Percentiles rank a stretch among this genome's conserved stretches.
Conservation (phyloP, 2,329 filamentous ascomycete species). For the Ciborinia camelliae region DNA sequence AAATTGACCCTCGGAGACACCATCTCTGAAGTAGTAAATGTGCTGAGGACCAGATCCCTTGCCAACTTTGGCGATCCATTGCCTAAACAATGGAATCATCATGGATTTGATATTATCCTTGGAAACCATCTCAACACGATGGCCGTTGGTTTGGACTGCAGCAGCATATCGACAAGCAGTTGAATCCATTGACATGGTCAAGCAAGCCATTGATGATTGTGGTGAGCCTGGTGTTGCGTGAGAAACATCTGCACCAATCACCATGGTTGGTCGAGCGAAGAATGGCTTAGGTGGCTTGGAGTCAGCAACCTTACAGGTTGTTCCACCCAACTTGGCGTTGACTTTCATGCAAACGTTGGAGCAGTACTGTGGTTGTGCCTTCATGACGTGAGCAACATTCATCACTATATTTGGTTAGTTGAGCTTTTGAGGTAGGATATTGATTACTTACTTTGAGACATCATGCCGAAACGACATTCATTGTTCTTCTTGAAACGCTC, state of each 20-base stretch:
- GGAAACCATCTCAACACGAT: slow-evolving; percentile 74
- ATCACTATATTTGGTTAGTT: slow-evolving; percentile 49
- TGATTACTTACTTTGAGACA: slow-evolving; percentile 59
- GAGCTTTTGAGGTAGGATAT: not conserved
- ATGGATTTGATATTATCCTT: slow-evolving; percentile 62
- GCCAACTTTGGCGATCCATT: slow-evolving; percentile 60
- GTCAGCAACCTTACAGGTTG: slow-evolving; percentile 51
- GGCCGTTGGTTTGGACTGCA: slow-evolving; percentile 77
- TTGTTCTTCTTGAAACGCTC: slow-evolving; percentile 83
- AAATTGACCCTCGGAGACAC: slow-evolving; percentile 86
- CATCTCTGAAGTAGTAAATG: slow-evolving; percentile 90
- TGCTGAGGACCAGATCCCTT: slow-evolving; percentile 59
- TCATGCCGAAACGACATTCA: slow-evolving; percentile 79
- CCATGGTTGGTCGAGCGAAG: slow-evolving; percentile 62
- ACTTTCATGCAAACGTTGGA: slow-evolving; percentile 97
- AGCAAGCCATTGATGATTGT: slow-evolving; percentile 75
- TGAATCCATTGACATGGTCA: slow-evolving; percentile 76
- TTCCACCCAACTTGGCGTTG: slow-evolving; percentile 89
- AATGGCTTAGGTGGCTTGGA: slow-evolving; percentile 34
- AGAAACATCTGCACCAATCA: slow-evolving; percentile 85
- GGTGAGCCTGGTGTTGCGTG: slow-evolving; percentile 69
- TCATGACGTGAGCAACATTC: slow-evolving; percentile 65
- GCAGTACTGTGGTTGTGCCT: slow-evolving; percentile 76
- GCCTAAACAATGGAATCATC: slow-evolving; percentile 58
- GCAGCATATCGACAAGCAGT: slow-evolving; percentile 74